Conservation (phyloP, 2,329 filamentous ascomycete genomes). For the Waltergamsia citrina region DNA sequence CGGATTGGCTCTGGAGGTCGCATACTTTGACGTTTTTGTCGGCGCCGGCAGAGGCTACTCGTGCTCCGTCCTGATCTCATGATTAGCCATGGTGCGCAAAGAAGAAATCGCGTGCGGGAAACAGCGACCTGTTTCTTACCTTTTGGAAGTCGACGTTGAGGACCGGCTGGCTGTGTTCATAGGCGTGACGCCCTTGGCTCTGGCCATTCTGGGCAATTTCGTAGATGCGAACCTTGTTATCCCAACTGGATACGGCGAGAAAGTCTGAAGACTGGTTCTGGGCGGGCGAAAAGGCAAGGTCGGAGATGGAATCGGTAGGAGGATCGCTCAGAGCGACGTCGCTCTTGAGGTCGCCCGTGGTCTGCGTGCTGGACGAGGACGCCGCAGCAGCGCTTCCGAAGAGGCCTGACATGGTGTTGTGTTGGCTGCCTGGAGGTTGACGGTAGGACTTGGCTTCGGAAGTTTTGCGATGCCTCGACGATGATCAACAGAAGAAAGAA, state of each 20-base stretch:
- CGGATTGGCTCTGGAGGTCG: conserved; percentile 62
- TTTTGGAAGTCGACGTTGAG: conserved; percentile 81
- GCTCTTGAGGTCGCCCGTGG: conserved; percentile 82
- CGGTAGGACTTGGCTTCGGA: too few species aligned
- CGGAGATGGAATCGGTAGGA: conserved; percentile 83
- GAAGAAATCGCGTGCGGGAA: not conserved
- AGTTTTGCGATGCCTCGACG: too few species aligned
- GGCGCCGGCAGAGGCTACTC: conserved; percentile 77
- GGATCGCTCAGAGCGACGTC: conserved; percentile 72
- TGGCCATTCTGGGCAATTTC: conserved; percentile 72
- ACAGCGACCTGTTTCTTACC: conserved; percentile 47
- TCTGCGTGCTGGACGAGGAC: conserved; percentile 50
- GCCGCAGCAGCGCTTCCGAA: conserved; percentile 46
- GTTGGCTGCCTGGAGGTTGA: too few species aligned
- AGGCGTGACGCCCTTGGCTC: conserved; percentile 76
- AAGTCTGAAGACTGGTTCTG: conserved; percentile 53
- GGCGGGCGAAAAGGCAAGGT: conserved; percentile 72
- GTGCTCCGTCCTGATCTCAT: conserved; percentile 85
- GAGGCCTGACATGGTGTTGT: conserved; percentile 49
- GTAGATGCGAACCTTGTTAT: conserved; percentile 96
- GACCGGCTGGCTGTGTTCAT: conserved; percentile 79
- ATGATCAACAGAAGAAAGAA: too few species aligned
- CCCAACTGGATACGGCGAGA: conserved; percentile 88
- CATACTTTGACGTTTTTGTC: conserved; percentile 87
- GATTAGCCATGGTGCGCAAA: too few species aligned